phyloP scores from a whole-genome alignment of 805 yeast species.

The Sugiyamaella lignohabitans region DNA sequence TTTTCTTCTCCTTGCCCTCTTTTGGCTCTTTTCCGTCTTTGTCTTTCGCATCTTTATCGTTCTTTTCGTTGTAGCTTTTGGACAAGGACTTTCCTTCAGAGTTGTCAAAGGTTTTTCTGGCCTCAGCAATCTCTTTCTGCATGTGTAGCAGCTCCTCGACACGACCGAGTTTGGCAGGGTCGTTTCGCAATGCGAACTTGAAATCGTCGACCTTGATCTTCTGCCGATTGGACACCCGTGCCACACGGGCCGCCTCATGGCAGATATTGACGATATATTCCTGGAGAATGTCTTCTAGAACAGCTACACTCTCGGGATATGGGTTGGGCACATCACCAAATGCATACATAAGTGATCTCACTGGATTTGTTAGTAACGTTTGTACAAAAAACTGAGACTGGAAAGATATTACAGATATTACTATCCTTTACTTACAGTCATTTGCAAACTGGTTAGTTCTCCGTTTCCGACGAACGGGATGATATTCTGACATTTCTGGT shows the following conservation, averaged over 20 bases:
- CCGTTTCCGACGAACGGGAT: conserved; percentile 31
- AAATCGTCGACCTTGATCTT: conserved; percentile 69
- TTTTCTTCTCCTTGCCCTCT: conserved; percentile 29
- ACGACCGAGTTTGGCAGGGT: conserved; percentile 62
- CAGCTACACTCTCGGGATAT: conserved; percentile 55
- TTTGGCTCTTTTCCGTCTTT: conserved; percentile 23
- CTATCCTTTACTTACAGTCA: conserved; percentile 28
- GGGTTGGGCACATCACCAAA: conserved; percentile 71
- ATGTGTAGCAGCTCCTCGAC: conserved; percentile 55
- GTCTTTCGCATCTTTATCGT: conserved; percentile 27
- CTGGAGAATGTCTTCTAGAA: conserved; percentile 60
- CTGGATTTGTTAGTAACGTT: conserved; percentile 9
- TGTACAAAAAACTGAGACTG: neutral
- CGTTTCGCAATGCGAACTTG: conserved; percentile 61
- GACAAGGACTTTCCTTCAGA: conserved; percentile 43
- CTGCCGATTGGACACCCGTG: conserved; percentile 47
- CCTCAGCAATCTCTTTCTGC: conserved; percentile 57
- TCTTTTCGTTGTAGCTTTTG: conserved; percentile 25
- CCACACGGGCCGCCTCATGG: conserved; percentile 45
- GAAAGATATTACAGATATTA: neutral
- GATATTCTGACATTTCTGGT: conserved; percentile 1
- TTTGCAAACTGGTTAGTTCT: conserved; percentile 41
- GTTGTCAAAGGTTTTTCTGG: conserved; percentile 61
- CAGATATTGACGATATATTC: conserved; percentile 58
- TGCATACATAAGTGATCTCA: conserved; percentile 58